Evolutionary conservation across 2,329 filamentous ascomycete species (phyloP), one percentile per base, ranked within the genome.

Genomic region (Pseudocercospora musae): DNA sequence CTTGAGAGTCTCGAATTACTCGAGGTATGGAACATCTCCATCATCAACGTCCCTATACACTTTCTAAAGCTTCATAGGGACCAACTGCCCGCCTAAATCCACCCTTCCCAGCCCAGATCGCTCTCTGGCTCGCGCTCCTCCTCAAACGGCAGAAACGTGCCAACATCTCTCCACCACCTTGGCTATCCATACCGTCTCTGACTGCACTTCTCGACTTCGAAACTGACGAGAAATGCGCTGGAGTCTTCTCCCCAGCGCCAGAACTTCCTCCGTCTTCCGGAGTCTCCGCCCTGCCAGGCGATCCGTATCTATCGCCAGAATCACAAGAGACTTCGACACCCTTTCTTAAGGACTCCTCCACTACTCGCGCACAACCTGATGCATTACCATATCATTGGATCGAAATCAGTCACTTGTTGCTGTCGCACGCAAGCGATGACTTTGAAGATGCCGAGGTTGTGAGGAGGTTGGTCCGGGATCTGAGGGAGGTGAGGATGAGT

Each of bases 361-460:
- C 89, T 0, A 86, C 88, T 20, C 81, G 85, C 52, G 85, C 89
- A 1, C 86, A 88, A 8, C 79, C 87, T 0, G 86, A 87, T 44
- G 86, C 88, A 13, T 80, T 99, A 31, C 95, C 95, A 0, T 98
- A 96, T 74, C 94, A 98, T 79, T 99, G 94, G 93, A 84, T 96
- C 46, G 95, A 98, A 78, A 79, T 98, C 8, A 89, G 90, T 18
- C 92, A 96, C 77, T 87, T 96, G 74, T 81, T 99, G 50, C 84
- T 99, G 1, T 89, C 93, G 52, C 89, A 91, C 59, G 93, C 93
- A 3, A 84, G 86, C 25, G 93, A 97, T 75, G 93, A 97, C 75
- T 84, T 98, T 55, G 84, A 85, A 37, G 81, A 89, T 0, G 83
- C 90, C 1, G 88, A 92, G 68, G 86, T 88, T 68, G 88, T 96